These are phyloP conservation scores for barrel medic (Medicago truncatula) DNA, from an alignment of 306 rosid species.

Conservation along the genomic window DNA sequence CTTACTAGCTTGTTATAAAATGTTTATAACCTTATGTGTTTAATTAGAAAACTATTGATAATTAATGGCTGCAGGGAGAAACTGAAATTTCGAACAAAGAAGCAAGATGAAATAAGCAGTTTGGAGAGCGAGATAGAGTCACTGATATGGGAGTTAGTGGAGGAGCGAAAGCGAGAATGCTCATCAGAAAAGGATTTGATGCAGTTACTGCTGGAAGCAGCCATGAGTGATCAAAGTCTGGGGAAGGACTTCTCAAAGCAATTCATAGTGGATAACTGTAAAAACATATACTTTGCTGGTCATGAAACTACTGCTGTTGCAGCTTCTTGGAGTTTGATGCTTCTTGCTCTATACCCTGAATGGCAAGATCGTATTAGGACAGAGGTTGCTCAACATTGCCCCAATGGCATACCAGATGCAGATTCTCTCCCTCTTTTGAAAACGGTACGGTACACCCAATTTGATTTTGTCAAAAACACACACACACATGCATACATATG, in stretches of 20 bases:
- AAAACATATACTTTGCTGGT: constrained; percentile 92
- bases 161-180: constrained; percentile 58
- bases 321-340: constrained; percentile 87
- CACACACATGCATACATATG: not conserved
- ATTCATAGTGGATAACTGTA: constrained; percentile 91
- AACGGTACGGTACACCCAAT: constrained; percentile 67
- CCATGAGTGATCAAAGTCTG: constrained; percentile 56
- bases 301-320: constrained; percentile 88
- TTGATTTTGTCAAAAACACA: not conserved
- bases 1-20: too few relatives aligned
- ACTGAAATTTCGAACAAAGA: constrained; percentile 42
- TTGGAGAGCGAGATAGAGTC: constrained; percentile 82
- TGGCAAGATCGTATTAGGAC: constrained; percentile 77
- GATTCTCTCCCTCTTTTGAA: constrained; percentile 63
- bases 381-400: constrained; percentile 71
- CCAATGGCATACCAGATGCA: constrained; percentile 55
- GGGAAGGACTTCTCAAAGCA: constrained; percentile 62
- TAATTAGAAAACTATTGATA: constrained; percentile 8
- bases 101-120: constrained; percentile 49
- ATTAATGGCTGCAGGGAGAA: constrained; percentile 43
- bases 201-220: constrained; percentile 71
- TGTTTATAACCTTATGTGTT: not conserved
- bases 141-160: constrained; percentile 77
- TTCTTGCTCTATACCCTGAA: constrained; percentile 78
- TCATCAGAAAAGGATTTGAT: constrained; percentile 69